These are phyloP conservation scores for Violaceomyces palustris DNA, from an alignment of 1,284 basidiomycete genomes.

Conservation along the genomic window DNA sequence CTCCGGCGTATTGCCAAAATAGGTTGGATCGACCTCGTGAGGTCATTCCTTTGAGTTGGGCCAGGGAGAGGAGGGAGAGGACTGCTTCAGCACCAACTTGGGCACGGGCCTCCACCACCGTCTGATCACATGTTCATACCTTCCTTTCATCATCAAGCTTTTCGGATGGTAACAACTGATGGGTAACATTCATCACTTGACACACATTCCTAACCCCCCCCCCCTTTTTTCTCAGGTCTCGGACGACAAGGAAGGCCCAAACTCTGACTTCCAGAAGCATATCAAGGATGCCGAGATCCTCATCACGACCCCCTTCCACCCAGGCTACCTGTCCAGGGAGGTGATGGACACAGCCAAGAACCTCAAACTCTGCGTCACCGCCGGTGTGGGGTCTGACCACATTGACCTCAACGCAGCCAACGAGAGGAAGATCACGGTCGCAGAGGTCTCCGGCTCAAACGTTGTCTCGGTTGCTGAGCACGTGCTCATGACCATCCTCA, in stretches of 20 bases:
- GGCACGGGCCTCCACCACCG: too few relatives aligned
- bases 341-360: conserved; percentile 76
- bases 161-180: neutral
- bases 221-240: too few relatives aligned
- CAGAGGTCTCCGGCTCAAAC: conserved; percentile 65
- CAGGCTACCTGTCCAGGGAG: conserved; percentile 76
- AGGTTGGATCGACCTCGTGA: too few relatives aligned
- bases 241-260: conserved; percentile 78
- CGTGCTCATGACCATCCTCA: conserved; percentile 75
- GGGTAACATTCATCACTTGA: neutral
- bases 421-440: conserved; percentile 72
- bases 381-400: conserved; percentile 83
- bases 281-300: conserved; percentile 63
- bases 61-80: too few relatives aligned
- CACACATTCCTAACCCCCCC: conserved; percentile 2
- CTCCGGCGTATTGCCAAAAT: too few relatives aligned
- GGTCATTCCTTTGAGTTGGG: too few relatives aligned
- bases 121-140: too few relatives aligned
- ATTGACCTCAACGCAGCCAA: conserved; percentile 86
- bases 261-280: conserved; percentile 82
- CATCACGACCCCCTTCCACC: conserved; percentile 79
- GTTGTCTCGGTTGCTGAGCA: conserved; percentile 83
- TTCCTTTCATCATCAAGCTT: too few relatives aligned
- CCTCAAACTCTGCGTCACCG: conserved; percentile 85
- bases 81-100: too few relatives aligned